Base-by-base conservation (phyloP, 2,329 filamentous ascomycete genomes). In the Clarireedia homoeocarpa region DNA sequence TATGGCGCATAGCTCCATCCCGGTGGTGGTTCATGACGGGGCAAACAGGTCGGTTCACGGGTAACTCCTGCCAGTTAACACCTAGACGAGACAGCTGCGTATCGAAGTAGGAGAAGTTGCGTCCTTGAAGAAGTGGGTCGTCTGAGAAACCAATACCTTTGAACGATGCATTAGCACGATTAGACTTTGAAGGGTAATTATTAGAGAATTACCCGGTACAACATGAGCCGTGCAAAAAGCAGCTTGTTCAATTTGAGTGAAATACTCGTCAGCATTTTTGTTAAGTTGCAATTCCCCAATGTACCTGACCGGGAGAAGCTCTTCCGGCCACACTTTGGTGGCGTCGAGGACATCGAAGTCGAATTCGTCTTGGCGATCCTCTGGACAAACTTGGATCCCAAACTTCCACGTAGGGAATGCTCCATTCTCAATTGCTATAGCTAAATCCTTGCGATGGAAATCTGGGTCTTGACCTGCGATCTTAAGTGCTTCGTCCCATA, bases 281-380 rank as follows among this genome's bases (percentile, higher is more conserved):
- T 94, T 91, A 5, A 95, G 78, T 67, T 91, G 85, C 1, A 95
- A 69, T 70, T 91, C 82, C 40, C 88, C 89, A 55, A 95, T 88
- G 66, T 89, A 89, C 6, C 85, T 80, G 20, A 92, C 77, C 0
- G 89, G 89, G 0, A 91, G 75, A 0, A 84, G 71, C 12, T 92
- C 86, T 67, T 94, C 87, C 0, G 89, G 89, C 88, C 89, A 94
- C 26, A 92, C 71, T 73, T 95, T 94, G 39, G 89, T 95, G 0
- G 89, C 85, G 62, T 95, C 89, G 1, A 95, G 79, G 30, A 92
- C 85, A 65, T 94, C 89, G 42, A 73, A 81, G 15, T 88, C 81
- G 59, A 92, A 77, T 6, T 68, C 74, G 59, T 78, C 74, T 67
- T 89, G 81, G 49, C 84, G 78, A 7, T 77, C 77, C 61, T 92